These are phyloP conservation scores for Leptodontidium sp. DNA, from an alignment of 2,329 filamentous ascomycete genomes.

Conservation along the genomic window DNA sequence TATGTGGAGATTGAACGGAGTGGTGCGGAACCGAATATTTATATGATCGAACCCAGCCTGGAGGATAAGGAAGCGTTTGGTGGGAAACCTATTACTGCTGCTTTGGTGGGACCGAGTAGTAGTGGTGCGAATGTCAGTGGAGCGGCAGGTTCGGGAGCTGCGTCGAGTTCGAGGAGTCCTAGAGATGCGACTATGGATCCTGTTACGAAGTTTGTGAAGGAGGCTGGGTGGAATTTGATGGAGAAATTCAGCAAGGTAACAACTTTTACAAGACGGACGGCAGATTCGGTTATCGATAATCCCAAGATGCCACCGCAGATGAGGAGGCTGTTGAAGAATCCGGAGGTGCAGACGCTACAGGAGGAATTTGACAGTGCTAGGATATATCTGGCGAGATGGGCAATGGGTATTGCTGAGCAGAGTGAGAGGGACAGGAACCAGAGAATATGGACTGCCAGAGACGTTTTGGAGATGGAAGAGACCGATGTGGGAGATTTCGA, in stretches of 20 bases:
- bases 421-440: slow-evolving; percentile 87
- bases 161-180: slow-evolving; percentile 48
- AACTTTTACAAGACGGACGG: slow-evolving; percentile 90
- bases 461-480: slow-evolving; percentile 92
- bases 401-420: slow-evolving; percentile 98
- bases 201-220: slow-evolving; percentile 90
- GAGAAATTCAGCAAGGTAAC: slow-evolving; percentile 98
- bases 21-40: slow-evolving; percentile 86
- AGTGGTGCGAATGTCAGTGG: slow-evolving; percentile 44
- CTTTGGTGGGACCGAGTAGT: slow-evolving; percentile 50
- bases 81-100: slow-evolving; percentile 53
- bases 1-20: slow-evolving; percentile 87
- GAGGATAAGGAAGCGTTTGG: slow-evolving; percentile 84
- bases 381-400: slow-evolving; percentile 94
- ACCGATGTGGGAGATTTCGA: slow-evolving; percentile 97
- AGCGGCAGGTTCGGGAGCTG: slow-evolving; percentile 49
- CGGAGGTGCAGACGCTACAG: slow-evolving; percentile 92
- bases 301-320: slow-evolving; percentile 91
- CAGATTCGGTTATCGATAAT: slow-evolving; percentile 91
- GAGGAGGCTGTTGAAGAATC: slow-evolving; percentile 82
- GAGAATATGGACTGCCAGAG: slow-evolving; percentile 90
- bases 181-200: slow-evolving; percentile 86
- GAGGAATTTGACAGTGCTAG: slow-evolving; percentile 98
- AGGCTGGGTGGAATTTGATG: slow-evolving; percentile 94
- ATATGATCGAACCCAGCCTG: slow-evolving; percentile 84